Conservation (phyloP, 495 filamentous ascomycete species). For the Penicilliopsis zonata region DNA sequence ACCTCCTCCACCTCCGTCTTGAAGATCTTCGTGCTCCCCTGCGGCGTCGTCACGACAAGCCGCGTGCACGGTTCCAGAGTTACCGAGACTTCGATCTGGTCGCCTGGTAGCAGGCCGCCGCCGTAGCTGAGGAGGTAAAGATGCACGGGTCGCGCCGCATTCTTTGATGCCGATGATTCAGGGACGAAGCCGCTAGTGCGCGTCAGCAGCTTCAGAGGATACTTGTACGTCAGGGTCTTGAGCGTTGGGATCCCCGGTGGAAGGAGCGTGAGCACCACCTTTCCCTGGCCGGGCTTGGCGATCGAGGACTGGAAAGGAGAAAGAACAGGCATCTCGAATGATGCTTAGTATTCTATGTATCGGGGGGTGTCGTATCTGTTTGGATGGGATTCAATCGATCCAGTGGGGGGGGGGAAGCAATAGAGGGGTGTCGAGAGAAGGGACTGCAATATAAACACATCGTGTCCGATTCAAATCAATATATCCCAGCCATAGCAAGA, state of each 20-base stretch:
- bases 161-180: slow-evolving; percentile 14
- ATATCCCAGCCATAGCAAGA: too few relatives aligned
- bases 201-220: slow-evolving; percentile 88
- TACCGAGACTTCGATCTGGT: slow-evolving; percentile 63
- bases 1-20: slow-evolving; percentile 42
- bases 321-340: slow-evolving; percentile 27
- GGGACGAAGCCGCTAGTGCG: slow-evolving; percentile 35
- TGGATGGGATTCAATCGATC: too few relatives aligned
- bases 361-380: too few relatives aligned
- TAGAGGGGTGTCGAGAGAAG: too few relatives aligned
- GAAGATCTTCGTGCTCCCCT: slow-evolving; percentile 95
- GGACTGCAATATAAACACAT: too few relatives aligned
- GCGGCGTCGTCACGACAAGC: slow-evolving; percentile 70
- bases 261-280: slow-evolving; percentile 58
- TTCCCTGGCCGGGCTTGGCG: slow-evolving; percentile 63
- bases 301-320: slow-evolving; percentile 60
- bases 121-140: slow-evolving; percentile 91
- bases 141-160: slow-evolving; percentile 36
- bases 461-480: too few relatives aligned
- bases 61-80: slow-evolving; percentile 50
- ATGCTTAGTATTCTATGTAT: too few relatives aligned
- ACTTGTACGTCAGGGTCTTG: slow-evolving; percentile 70
- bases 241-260: slow-evolving; percentile 62
- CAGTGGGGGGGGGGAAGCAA: too few relatives aligned
- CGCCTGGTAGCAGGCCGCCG: slow-evolving; percentile 80